Base-by-base conservation (phyloP, 495 filamentous ascomycete genomes). In the Xylaria telfairii region DNA sequence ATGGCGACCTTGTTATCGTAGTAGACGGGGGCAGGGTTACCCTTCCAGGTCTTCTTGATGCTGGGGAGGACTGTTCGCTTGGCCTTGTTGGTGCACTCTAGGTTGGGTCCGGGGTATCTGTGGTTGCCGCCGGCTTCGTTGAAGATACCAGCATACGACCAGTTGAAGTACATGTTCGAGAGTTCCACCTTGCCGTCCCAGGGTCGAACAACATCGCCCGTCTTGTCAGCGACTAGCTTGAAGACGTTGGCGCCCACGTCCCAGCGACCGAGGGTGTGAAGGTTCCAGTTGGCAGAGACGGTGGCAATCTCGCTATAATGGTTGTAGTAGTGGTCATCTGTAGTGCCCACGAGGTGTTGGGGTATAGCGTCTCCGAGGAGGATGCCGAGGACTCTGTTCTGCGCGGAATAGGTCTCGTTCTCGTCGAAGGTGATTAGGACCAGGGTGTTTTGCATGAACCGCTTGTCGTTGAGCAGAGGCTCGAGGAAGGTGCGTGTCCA, bases 371-470 rank as follows among this genome's bases (percentile, higher is more conserved):
- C 89, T n/a, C 91, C 91, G 32, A 94, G 78, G 8, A 93, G 84
- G 72, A 93, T 78, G 65, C 81, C 85, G 73, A 87, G 87, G 41
- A 92, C 84, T 4, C 47, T 79, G 82, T 91, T 92, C 46, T 81
- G 80, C 12, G 74, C 76, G 15, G 80, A 67, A 78, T 91, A 92
- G 62, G 81, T 86, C 68, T 84, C 85, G 70, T 83, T 85, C 80
- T 93, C 91, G 67, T 94, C 91, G 60, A 92, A 92, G 32, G 89
- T 92, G 54, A 93, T 75, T 21, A 92, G 78, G 37, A 93, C 79
- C 6, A 94, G 82, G 3, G 91, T 91, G 73, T 91, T 84, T 60
- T 92, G 82, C 85, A 87, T 89, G 78, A 93, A 92, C 74, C 90
- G 87, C 39, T 82, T 72, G 80, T 92, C 86, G 13, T 83, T 77